Evolutionary conservation across 2,329 filamentous ascomycete species (phyloP), one percentile per base, ranked within the genome.

Genomic region (Fonsecaea multimorphosa): DNA sequence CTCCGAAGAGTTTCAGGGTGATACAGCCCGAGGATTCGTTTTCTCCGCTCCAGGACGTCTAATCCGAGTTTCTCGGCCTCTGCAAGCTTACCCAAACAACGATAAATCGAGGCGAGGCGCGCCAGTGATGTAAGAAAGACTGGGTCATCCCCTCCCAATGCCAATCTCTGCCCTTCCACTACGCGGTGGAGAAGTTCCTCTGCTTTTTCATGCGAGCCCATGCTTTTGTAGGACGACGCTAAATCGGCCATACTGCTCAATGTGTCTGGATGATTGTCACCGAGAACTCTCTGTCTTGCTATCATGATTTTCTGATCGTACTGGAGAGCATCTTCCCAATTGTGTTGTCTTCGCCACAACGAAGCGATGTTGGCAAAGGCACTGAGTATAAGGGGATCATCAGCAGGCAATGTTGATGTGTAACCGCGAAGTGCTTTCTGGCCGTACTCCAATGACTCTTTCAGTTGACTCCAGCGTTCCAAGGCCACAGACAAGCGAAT

Each of bases 331-430:
- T 29, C 24, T 32, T 53, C 19, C 51, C 29, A 32, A 24, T 22
- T 6, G 22, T 53, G 51, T 22, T 46, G 40, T 22, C 40, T 46
- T 46, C 40, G 40, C 19, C 22, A 22, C n/a, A 46, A n/a, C 40
- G 40, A 46, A 46, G 40, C 40, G 40, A 46, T 46, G n/a, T 46
- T 46, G 40, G 40, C 5, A 46, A 46, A 46, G 19, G 40, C 40
- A 11, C 9, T 46, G 40, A 46, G 40, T 46, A 46, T n/a, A 22
- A 22, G n/a, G 19, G 40, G 40, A 3, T 46, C n/a, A 46, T 22
- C 9, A 22, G 40, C 9, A 46, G 40, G 40, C 40, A 46, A 46
- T 22, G 40, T 46, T 22, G n/a, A n/a, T 4, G 40, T 46, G 19
- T 46, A 46, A 22, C 40, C 40, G 2, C 40, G 6, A 12, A 46